These are phyloP conservation scores for Torulaspora delbrueckii DNA, from an alignment of 805 yeast genomes.

Conservation along the genomic window DNA sequence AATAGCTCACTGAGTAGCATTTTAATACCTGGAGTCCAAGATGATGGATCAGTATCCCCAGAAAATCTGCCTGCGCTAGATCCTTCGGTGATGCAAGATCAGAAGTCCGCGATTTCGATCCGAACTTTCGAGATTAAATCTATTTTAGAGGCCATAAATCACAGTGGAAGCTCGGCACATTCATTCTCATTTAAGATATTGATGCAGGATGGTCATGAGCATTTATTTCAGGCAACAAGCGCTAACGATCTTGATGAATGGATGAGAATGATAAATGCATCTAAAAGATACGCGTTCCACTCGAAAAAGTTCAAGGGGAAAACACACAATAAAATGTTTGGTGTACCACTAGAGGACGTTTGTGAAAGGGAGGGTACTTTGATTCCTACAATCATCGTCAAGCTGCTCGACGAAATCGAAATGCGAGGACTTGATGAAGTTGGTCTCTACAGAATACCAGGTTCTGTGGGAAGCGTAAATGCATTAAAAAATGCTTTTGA, in stretches of 20 bases:
- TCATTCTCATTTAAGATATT: constrained; percentile 38
- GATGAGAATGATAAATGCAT: constrained; percentile 46
- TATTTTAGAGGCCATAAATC: constrained; percentile 37
- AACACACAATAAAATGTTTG: constrained; percentile 60
- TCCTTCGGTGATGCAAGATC: constrained; percentile 37
- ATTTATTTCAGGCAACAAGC: constrained; percentile 59
- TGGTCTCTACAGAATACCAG: constrained; percentile 78
- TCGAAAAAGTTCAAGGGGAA: constrained; percentile 39
- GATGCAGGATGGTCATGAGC: constrained; percentile 47
- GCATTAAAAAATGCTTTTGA: constrained; percentile 51
- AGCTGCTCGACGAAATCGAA: constrained; percentile 71
- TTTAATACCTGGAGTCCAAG: constrained; percentile 36
- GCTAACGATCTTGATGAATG: constrained; percentile 68
- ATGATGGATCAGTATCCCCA: constrained; percentile 40
- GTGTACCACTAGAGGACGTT: constrained; percentile 73
- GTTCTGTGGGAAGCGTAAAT: constrained; percentile 55
- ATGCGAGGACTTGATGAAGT: constrained; percentile 83
- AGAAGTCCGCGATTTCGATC: constrained; percentile 48
- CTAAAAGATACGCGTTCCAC: constrained; percentile 41
- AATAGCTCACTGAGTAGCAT: constrained; percentile 25
- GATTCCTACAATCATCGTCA: constrained; percentile 63
- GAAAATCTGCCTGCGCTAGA: constrained; percentile 56
- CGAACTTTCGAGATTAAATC: constrained; percentile 41
- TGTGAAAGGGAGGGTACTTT: constrained; percentile 63
- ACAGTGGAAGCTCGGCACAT: constrained; percentile 21